Evolutionary conservation across 2,329 filamentous ascomycete genomes (phyloP).

Genomic region (Fonsecaea nubica): DNA sequence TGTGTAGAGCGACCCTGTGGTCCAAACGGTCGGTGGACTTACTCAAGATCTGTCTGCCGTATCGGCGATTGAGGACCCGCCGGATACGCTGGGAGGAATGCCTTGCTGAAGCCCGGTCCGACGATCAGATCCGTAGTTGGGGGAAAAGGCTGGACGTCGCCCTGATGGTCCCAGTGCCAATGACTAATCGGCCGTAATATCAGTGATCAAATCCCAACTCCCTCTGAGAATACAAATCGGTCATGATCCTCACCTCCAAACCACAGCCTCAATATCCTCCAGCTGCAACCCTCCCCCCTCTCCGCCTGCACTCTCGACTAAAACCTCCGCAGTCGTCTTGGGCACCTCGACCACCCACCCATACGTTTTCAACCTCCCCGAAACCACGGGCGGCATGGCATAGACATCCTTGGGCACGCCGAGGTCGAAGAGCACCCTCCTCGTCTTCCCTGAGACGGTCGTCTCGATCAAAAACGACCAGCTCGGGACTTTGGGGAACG

Average conservation of each 20-base stretch:
- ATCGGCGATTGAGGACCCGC: slow-evolving; percentile 46
- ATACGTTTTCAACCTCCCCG: slow-evolving; percentile 12
- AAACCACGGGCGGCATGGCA: slow-evolving; percentile 20
- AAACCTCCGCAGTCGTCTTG: slow-evolving; percentile 27
- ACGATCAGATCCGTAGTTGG: slow-evolving; percentile 56
- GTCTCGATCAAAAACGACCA: slow-evolving; percentile 28
- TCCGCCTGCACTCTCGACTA: slow-evolving; percentile 19
- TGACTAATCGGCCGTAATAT: slow-evolving; percentile 20
- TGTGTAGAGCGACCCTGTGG: too few relatives aligned
- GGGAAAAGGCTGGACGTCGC: slow-evolving; percentile 56
- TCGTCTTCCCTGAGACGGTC: slow-evolving; percentile 18
- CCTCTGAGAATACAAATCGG: too few relatives aligned
- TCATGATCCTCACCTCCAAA: slow-evolving; percentile 15
- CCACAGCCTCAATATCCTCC: slow-evolving; percentile 17
- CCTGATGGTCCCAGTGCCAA: slow-evolving; percentile 34
- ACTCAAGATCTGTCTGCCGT: slow-evolving; percentile 46
- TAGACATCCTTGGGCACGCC: slow-evolving; percentile 43
- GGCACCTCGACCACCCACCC: slow-evolving; percentile 32
- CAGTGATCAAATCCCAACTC: slow-evolving; percentile 15
- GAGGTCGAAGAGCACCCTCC: slow-evolving; percentile 44
- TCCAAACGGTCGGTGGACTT: background rate
- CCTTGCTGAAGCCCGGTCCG: slow-evolving; percentile 58
- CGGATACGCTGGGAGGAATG: slow-evolving; percentile 57
- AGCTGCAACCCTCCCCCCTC: slow-evolving; percentile 6
- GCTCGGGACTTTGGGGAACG: slow-evolving; percentile 22